Conservation (phyloP, 345 rosid genomes). For the Syzygium oleosum region DNA sequence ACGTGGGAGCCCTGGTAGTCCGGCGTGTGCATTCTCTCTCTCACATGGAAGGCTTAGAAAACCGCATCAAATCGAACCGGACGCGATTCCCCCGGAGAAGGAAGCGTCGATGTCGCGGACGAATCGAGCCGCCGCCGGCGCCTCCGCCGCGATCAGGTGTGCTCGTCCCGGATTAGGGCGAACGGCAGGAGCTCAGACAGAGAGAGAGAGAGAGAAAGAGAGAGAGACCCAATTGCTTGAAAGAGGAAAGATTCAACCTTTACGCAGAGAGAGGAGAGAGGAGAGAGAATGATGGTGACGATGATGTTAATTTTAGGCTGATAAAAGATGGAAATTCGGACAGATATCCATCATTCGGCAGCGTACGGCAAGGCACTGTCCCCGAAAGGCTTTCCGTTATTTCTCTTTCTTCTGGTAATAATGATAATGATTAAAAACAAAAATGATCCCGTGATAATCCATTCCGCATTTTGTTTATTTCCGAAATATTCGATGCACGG, state of each 20-base stretch:
- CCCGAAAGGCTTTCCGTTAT: not conserved
- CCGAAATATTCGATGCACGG: not conserved
- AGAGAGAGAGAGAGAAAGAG: not conserved
- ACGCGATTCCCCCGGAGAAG: not conserved
- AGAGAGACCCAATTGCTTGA: not conserved
- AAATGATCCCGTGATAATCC: not conserved
- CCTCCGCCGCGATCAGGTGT: not conserved
- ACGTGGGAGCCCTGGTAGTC: slow-evolving; percentile 38
- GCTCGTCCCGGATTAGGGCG: not conserved
- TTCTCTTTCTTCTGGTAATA: not conserved
- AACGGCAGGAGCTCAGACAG: not conserved
- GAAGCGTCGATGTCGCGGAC: not conserved
- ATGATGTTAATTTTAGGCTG: not conserved
- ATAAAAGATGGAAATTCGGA: not conserved
- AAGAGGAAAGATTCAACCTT: not conserved
- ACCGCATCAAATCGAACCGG: not conserved
- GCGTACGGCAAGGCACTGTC: not conserved
- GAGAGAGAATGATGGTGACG: not conserved
- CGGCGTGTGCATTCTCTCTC: slow-evolving; percentile 46
- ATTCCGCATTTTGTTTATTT: not conserved
- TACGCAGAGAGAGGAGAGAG: not conserved
- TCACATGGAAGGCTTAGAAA: not conserved
- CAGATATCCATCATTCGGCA: not conserved
- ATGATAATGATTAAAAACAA: no score
- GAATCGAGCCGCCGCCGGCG: not conserved